phyloP scores from a whole-genome alignment of 306 rosid species.

The Lotus japonicus region DNA sequence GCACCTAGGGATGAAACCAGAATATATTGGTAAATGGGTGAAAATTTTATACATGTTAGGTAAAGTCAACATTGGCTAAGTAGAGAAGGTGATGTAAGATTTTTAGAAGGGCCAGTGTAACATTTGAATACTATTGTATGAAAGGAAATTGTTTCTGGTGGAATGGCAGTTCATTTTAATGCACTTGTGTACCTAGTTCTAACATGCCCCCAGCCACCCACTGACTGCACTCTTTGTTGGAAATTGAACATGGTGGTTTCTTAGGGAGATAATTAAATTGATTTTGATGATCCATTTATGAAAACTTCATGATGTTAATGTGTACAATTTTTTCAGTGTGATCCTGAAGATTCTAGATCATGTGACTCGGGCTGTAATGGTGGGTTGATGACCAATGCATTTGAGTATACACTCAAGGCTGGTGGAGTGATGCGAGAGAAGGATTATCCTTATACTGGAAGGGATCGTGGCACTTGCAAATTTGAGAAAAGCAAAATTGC shows the following conservation, averaged over 20 bases:
- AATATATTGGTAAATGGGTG: too few relatives aligned
- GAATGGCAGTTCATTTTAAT: too few relatives aligned
- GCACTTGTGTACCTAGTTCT: too few relatives aligned
- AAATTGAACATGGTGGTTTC: background rate
- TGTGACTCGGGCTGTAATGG: slow-evolving; percentile 82
- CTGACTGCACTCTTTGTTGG: background rate
- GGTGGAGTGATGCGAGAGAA: slow-evolving; percentile 69
- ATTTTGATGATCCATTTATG: background rate
- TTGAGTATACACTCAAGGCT: slow-evolving; percentile 63
- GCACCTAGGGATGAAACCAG: too few relatives aligned
- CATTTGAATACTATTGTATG: too few relatives aligned
- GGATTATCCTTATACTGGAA: slow-evolving; percentile 84
- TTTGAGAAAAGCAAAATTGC: slow-evolving; percentile 54
- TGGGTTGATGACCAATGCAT: slow-evolving; percentile 76
- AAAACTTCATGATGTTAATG: background rate
- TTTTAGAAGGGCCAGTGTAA: too few relatives aligned
- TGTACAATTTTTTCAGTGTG: slow-evolving; percentile 49
- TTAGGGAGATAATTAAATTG: background rate
- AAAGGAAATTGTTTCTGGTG: too few relatives aligned
- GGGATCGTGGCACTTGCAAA: slow-evolving; percentile 66
- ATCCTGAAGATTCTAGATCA: slow-evolving; percentile 50
- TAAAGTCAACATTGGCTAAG: too few relatives aligned
- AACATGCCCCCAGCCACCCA: background rate
- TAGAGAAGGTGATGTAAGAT: too few relatives aligned
- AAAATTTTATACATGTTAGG: too few relatives aligned